Base-by-base conservation (phyloP, 2,329 filamentous ascomycete species). In the Microcyclosporella mali region DNA sequence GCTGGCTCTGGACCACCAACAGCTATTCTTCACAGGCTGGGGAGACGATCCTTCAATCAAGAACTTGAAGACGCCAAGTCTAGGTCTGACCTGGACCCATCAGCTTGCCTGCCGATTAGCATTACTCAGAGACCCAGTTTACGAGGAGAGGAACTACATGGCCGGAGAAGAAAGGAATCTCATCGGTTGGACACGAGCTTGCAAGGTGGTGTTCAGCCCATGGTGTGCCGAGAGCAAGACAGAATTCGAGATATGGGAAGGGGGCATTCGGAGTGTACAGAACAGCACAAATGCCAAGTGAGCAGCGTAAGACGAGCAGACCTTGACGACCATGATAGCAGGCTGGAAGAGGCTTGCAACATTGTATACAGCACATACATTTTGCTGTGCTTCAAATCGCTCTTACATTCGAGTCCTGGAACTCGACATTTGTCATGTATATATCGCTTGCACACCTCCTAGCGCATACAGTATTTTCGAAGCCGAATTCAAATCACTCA, bases 21-120 rank as follows among this genome's bases (percentile, higher is more conserved):
- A 95, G 63, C 78, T 85, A 33, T 95, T 89, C 79, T 94, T 95
- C 67, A 94, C 89, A 3, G 89, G 92, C 50, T 95, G 92, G 90
- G 88, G 90, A 16, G 86, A 94, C 62, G 63, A 68, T 15, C 50
- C 43, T 9, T 50, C 43, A 14, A 58, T 66, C 10, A 63, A 69
- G 37, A 65, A 68, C 18, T 67, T 84, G 42, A 97, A 95, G 67
- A 95, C 86, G 0, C 90, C 90, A 0, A 85, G 85, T 6, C 68
- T 97, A 17, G 90, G 90, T 1, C 73, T 95, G 6, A 84, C 94
- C 9, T 97, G 90, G 90, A 82, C 87, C 2, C 90, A 88, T 21
- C 89, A 95, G 69, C 80, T 95, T 37, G 80, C 86, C 1, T 82
- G 82, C 55, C 83, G 90, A 9, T 79, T 97, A 46, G 88, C 85